Percentiles rank a stretch among this genome's conserved stretches.
Conservation (phyloP, 2,329 filamentous ascomycete genomes). For the Myriosclerotinia duriaeana region DNA sequence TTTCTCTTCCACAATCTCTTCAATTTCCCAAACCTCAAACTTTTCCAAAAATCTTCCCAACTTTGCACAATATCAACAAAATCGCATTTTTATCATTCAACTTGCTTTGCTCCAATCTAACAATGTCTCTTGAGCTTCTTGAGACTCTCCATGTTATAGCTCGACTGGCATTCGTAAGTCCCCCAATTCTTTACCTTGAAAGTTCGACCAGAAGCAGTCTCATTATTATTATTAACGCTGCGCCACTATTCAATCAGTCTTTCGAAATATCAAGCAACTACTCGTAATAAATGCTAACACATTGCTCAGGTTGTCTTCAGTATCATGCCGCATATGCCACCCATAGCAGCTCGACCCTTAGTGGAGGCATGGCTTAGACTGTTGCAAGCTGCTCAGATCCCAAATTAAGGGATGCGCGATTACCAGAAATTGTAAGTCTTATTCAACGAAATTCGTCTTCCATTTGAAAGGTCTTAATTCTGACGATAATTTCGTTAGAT, state of each 20-base stretch:
- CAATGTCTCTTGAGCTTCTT: neutral
- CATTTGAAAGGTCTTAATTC: neutral
- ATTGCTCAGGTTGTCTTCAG: neutral
- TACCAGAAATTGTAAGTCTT: neutral
- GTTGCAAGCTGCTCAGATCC: neutral
- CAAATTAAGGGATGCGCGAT: neutral
- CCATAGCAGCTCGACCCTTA: neutral
- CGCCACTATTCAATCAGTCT: neutral
- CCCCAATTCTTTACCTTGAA: neutral
- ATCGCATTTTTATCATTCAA: neutral
- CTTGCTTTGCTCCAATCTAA: neutral
- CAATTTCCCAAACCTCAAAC: neutral
- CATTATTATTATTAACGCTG: neutral
- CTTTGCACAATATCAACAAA: neutral
- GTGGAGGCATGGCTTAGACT: neutral
- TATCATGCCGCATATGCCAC: neutral
- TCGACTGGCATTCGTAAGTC: neutral
- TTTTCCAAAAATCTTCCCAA: neutral
- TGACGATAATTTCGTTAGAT: neutral
- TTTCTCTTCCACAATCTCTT: neutral
- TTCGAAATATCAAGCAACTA: accelerated
- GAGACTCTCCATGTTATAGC: neutral
- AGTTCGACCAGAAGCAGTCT: neutral
- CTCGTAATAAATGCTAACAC: neutral
- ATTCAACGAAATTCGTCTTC: neutral